Percentiles rank a stretch among this genome's conserved stretches.
Conservation (phyloP, 352 stramenopile genomes). For the Hyaloperonospora arabidopsidis region DNA sequence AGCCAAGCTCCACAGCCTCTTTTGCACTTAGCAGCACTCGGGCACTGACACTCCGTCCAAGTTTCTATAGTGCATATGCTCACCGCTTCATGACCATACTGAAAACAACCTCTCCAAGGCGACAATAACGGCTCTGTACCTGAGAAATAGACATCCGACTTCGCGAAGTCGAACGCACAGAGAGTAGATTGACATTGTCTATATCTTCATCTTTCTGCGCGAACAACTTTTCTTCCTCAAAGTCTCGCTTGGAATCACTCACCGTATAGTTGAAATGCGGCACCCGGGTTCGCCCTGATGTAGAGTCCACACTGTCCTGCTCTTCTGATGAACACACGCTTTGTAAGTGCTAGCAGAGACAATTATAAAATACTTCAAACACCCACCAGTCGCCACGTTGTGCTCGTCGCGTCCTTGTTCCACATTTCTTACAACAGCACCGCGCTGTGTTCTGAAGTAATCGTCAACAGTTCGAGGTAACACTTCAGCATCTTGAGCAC, state of each 20-base stretch:
- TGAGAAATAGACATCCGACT: conserved; percentile 15
- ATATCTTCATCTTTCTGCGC: conserved; percentile 23
- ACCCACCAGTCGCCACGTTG: conserved; percentile 19
- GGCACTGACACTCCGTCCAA: conserved; percentile 25
- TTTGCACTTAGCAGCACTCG: conserved; percentile 54
- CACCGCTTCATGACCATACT: background rate
- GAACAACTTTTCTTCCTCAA: conserved; percentile 57
- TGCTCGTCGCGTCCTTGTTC: conserved; percentile 13
- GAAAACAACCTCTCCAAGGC: background rate
- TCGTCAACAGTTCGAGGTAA: conserved; percentile 40
- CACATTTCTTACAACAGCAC: conserved; percentile 25
- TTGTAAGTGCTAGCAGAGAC: conserved; percentile 1
- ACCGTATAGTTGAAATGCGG: conserved; percentile 61
- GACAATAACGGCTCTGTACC: conserved; percentile 8
- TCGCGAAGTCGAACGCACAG: conserved; percentile 18
- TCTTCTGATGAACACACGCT: conserved; percentile 15
- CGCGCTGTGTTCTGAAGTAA: conserved; percentile 48
- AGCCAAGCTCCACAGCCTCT: conserved; percentile 47
- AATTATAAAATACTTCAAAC: background rate
- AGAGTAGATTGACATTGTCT: conserved; percentile 11
- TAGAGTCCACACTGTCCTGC: conserved; percentile 42
- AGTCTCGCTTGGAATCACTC: conserved; percentile 75
- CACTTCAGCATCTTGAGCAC: background rate
- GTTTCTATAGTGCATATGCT: conserved; percentile 7
- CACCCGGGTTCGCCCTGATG: conserved; percentile 24